A percentile compares a stretch with the other conserved stretches of the same genome.
Conservation (phyloP, 805 yeast genomes). For the Candida yuanshanica region DNA sequence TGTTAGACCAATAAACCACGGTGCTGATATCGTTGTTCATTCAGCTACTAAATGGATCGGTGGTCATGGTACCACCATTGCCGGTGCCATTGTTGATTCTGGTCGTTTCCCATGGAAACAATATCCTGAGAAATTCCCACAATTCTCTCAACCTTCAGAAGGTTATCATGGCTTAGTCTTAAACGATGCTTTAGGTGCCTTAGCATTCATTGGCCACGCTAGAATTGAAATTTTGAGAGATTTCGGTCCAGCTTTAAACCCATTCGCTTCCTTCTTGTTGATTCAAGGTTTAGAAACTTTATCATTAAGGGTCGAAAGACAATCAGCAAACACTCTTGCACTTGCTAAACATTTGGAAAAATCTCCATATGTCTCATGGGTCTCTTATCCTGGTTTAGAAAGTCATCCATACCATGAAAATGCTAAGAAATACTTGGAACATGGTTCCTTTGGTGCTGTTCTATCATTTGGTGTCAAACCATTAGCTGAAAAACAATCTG, state of each 20-base stretch:
- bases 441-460: constrained; percentile 77
- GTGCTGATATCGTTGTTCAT: constrained; percentile 89
- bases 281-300: constrained; percentile 93
- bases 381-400: constrained; percentile 85
- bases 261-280: constrained; percentile 81
- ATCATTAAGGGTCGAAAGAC: constrained; percentile 91
- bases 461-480: constrained; percentile 85
- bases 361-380: constrained; percentile 77
- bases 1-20: constrained; percentile 77
- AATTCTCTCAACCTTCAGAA: constrained; percentile 83
- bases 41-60: constrained; percentile 98
- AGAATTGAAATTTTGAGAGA: constrained; percentile 88
- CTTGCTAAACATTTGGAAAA: constrained; percentile 73
- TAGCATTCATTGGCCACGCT: constrained; percentile 73
- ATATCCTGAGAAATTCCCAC: constrained; percentile 85
- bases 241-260: constrained; percentile 83
- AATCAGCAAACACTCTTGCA: constrained; percentile 72
- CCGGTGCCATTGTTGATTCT: constrained; percentile 83
- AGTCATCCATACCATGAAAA: constrained; percentile 71
- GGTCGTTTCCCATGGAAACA: constrained; percentile 92
- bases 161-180: constrained; percentile 88
- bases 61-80: constrained; percentile 94
- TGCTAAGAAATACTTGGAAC: constrained; percentile 74
- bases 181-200: constrained; percentile 74
- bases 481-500: constrained; percentile 42